Conservation (phyloP, 2,329 filamentous ascomycete genomes). For the Trematosphaeria pertusa region DNA sequence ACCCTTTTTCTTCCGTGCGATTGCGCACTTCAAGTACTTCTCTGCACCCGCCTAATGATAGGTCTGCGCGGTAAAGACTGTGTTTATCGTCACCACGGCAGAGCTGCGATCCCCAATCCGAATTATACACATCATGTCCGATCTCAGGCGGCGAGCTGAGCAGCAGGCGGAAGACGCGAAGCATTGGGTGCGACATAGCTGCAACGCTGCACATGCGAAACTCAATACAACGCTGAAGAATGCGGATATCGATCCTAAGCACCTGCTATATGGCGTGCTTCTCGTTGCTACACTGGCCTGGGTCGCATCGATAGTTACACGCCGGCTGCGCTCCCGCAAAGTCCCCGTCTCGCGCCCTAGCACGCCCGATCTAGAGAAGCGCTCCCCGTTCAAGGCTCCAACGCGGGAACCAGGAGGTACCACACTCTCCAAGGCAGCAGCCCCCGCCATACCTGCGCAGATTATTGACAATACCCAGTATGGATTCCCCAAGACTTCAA, state of each 20-base stretch:
- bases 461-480: conserved; percentile 39
- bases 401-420: conserved; percentile 57
- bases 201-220: conserved; percentile 12
- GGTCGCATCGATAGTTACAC: conserved; percentile 29
- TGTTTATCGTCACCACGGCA: too few species aligned
- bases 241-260: conserved; percentile 21
- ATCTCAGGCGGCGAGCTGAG: conserved; percentile 14
- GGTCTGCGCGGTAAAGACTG: too few species aligned
- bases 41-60: too few species aligned
- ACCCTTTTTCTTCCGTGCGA: too few species aligned
- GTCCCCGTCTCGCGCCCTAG: conserved; percentile 17
- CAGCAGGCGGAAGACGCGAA: conserved; percentile 27
- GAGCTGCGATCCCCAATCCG: too few species aligned
- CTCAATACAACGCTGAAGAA: conserved; percentile 10
- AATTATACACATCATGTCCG: conserved; percentile 17
- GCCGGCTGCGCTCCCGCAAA: conserved; percentile 33
- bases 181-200: conserved; percentile 24
- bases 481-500: conserved; percentile 67
- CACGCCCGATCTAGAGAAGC: conserved; percentile 58
- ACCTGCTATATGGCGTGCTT: conserved; percentile 40
- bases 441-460: too few species aligned
- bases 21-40: too few species aligned
- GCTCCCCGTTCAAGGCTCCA: conserved; percentile 41
- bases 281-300: conserved; percentile 42
- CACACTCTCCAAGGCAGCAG: conserved; percentile 5